Evolutionary conservation across 1,139 yeast species (phyloP).

Genomic region (Scheffersomyces illinoinensis): DNA sequence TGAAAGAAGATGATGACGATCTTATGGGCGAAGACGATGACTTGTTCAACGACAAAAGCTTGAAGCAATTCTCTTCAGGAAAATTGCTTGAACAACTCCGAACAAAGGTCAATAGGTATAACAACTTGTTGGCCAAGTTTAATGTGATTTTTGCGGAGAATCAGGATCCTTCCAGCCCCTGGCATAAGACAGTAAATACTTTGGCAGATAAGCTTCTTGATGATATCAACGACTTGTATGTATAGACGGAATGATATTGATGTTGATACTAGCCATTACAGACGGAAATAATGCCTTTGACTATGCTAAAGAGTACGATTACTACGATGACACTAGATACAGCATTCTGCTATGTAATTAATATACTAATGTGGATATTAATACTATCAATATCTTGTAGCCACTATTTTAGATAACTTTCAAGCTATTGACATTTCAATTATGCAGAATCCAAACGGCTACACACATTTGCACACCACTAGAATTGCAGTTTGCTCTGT

Average conservation of each 20-base stretch:
- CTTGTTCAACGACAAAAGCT: constrained; percentile 10
- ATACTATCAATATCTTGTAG: too few relatives aligned
- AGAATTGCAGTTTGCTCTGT: too few relatives aligned
- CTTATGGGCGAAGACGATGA: constrained; percentile 14
- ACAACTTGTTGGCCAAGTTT: not conserved
- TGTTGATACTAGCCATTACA: too few relatives aligned
- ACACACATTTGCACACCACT: too few relatives aligned
- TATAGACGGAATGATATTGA: not conserved
- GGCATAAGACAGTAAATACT: constrained; percentile 3
- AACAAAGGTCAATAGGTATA: not conserved
- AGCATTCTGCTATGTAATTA: too few relatives aligned
- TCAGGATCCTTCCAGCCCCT: constrained; percentile 1
- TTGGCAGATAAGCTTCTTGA: constrained; percentile 11
- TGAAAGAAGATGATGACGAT: constrained; percentile 9
- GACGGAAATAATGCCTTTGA: too few relatives aligned
- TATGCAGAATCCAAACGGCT: too few relatives aligned
- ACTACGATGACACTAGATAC: too few relatives aligned
- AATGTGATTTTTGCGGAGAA: constrained; percentile 1
- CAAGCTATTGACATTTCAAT: too few relatives aligned
- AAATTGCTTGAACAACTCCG: not conserved
- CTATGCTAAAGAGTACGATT: too few relatives aligned
- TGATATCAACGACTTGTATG: constrained; percentile 11
- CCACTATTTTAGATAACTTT: too few relatives aligned
- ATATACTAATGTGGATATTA: too few relatives aligned
- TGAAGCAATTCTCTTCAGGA: constrained; percentile 1